Conservation (phyloP, 805 yeast genomes). For the Candida takata region DNA sequence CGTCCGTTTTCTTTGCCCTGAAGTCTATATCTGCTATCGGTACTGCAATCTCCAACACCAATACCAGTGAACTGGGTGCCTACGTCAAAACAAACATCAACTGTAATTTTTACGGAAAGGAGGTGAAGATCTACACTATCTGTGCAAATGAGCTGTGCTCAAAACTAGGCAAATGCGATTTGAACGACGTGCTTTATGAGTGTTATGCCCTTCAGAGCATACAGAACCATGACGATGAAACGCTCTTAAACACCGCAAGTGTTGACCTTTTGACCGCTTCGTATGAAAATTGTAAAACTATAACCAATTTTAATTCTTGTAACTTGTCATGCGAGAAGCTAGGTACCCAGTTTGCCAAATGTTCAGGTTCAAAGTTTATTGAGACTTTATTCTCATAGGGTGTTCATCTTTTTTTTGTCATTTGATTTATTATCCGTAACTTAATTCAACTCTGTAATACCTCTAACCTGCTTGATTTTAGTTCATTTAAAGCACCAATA, state of each 20-base stretch:
- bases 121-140: conserved; percentile 32
- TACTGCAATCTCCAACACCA: conserved; percentile 17
- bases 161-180: conserved; percentile 42
- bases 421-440: no score
- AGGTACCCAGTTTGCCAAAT: conserved; percentile 27
- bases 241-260: conserved; percentile 42
- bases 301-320: conserved; percentile 46
- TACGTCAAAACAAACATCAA: conserved; percentile 42
- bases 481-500: neutral
- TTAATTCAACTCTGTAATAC: no score
- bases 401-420: no score
- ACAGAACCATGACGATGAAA: conserved; percentile 37
- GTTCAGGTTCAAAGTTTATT: no score
- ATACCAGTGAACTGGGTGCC: conserved; percentile 30
- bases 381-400: conserved; percentile 21
- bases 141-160: conserved; percentile 42
- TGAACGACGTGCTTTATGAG: conserved; percentile 49
- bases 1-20: conserved; percentile 1
- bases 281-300: conserved; percentile 37
- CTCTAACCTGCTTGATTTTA: no score
- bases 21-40: conserved; percentile 1
- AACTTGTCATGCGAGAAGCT: conserved; percentile 41
- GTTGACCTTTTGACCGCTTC: conserved; percentile 40
- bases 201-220: conserved; percentile 49
- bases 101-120: conserved; percentile 38